Conservation (phyloP, 805 yeast species). For the Candida ascalaphidarum region DNA sequence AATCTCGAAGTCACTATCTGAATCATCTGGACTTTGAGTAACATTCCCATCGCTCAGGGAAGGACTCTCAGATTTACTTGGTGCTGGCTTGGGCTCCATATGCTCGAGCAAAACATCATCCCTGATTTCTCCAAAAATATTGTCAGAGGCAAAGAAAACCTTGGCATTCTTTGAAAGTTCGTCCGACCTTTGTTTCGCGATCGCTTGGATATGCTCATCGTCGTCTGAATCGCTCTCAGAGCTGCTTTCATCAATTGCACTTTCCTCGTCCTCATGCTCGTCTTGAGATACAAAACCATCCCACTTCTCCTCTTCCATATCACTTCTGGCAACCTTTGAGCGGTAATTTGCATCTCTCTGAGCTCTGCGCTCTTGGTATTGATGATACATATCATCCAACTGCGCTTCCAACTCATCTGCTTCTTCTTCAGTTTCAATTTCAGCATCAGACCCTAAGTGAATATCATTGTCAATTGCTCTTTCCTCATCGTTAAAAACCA, state of each 20-base stretch:
- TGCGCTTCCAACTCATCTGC: constrained; percentile 69
- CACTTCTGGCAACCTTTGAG: constrained; percentile 70
- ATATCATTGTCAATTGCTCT: constrained; percentile 48
- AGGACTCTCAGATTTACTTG: too few species aligned
- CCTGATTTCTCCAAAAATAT: constrained; percentile 30
- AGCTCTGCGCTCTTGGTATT: constrained; percentile 56
- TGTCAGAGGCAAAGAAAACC: constrained; percentile 31
- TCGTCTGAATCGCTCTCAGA: constrained; percentile 58
- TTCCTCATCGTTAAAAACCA: constrained; percentile 53
- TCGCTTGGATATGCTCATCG: constrained; percentile 51
- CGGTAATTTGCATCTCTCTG: constrained; percentile 62
- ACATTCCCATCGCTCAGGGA: constrained; percentile 4
- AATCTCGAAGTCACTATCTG: constrained; percentile 37
- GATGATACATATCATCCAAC: constrained; percentile 72
- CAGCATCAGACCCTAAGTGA: constrained; percentile 33
- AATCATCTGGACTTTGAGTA: constrained; percentile 12
- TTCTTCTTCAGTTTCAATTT: constrained; percentile 38
- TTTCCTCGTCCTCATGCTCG: constrained; percentile 23
- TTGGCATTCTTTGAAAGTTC: constrained; percentile 27
- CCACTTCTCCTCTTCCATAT: constrained; percentile 70
- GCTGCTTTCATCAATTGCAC: constrained; percentile 24
- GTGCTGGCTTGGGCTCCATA: neutral
- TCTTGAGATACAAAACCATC: constrained; percentile 55
- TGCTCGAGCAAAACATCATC: constrained; percentile 36
- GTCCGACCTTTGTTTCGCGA: constrained; percentile 39